These are phyloP conservation scores for Filosporella fistucella DNA, from an alignment of 495 filamentous ascomycete species.

Conservation along the genomic window DNA sequence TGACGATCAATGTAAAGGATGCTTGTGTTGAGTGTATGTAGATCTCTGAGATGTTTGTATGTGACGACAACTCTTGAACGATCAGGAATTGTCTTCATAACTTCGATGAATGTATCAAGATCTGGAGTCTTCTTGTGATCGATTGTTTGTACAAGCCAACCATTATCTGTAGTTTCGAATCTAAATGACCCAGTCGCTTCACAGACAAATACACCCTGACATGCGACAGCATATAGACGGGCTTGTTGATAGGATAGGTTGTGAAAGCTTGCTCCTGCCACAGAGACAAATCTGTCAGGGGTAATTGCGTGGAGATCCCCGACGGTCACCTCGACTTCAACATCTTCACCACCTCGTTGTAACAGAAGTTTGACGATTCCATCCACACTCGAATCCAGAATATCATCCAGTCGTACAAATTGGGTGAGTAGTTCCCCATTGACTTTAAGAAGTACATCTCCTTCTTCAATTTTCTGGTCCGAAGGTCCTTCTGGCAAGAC, in stretches of 20 bases:
- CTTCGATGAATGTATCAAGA: constrained; percentile 83
- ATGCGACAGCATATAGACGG: constrained; percentile 85
- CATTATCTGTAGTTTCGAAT: constrained; percentile 83
- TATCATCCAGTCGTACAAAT: constrained; percentile 90
- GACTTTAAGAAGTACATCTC: constrained; percentile 92
- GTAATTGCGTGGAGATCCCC: constrained; percentile 93
- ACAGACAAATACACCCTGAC: constrained; percentile 89
- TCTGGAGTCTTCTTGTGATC: constrained; percentile 87
- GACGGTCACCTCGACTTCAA: constrained; percentile 81
- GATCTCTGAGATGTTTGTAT: constrained; percentile 90
- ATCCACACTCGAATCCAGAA: constrained; percentile 84
- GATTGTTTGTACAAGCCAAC: constrained; percentile 86
- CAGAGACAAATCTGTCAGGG: constrained; percentile 90
- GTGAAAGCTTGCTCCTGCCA: constrained; percentile 91
- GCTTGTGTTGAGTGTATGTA: constrained; percentile 89
- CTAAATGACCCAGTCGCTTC: constrained; percentile 94
- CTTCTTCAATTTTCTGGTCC: constrained; percentile 80
- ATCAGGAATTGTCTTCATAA: constrained; percentile 86
- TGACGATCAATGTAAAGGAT: constrained; percentile 93
- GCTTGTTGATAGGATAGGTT: constrained; percentile 95
- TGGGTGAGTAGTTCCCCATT: constrained; percentile 93
- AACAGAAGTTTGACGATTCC: constrained; percentile 68
- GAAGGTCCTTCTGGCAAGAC: constrained; percentile 88
- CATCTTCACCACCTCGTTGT: constrained; percentile 81
- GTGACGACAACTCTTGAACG: constrained; percentile 86